Base-by-base conservation (phyloP, 257 asterid genomes). In the Anisodus tanguticus region DNA sequence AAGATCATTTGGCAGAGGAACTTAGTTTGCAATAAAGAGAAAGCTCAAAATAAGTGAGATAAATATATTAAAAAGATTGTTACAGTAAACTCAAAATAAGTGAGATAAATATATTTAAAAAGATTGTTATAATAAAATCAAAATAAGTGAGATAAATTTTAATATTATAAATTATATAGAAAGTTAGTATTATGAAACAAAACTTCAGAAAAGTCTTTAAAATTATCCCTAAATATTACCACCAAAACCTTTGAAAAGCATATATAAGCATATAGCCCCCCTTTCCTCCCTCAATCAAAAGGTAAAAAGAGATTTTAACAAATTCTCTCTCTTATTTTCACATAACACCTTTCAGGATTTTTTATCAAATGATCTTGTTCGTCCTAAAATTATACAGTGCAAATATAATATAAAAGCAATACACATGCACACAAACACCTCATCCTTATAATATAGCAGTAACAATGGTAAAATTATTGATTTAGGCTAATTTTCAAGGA, bases 1-100 rank as follows among this genome's bases (percentile, higher is more conserved):
- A 37, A 37, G 51, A 68, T 68, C 76, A 68, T 68, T 54, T 53
- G 81, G 68, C 63, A 51, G n/a, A 60, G 60, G 79, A 74, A 9
- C 51, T 8, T 8, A 81, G 17, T 45, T 60, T 72, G 31, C 51
- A 5, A 4, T 10, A 74, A 35, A 15, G 51, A 3, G 26, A 4
- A 37, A 26, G 6, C 35, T 67, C 13, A 67, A 67, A 67, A 67
- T 67, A 37, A 4, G 7, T 35, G 11, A 67, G n/a, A 4, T 31
- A 31, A 31, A 12, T 2, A 35, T 64, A 66, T 31, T 31, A 31
- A 3, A 35, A 67, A 35, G 6, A 35, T 12, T 41, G 19, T 6
- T 35, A 67, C 3, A 13, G 6, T 13, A 12, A 26, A 13, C 31
- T 66, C 13, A 66, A 67, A 67, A 67, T 67, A 35, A 4, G 6